These are phyloP conservation scores for Saraca asoca DNA, from an alignment of 331 rosid species.

Conservation along the genomic window DNA sequence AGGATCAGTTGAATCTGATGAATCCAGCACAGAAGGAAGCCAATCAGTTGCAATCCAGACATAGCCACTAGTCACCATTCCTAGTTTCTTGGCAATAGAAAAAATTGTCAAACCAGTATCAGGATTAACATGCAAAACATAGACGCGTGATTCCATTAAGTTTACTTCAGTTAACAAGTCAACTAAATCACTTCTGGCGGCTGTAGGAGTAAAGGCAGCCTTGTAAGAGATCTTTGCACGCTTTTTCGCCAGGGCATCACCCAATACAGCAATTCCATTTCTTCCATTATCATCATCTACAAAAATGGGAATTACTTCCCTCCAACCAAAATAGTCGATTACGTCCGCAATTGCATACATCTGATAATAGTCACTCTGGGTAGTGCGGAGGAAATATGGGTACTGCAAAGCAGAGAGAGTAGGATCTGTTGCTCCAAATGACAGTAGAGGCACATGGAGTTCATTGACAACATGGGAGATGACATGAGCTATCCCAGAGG, in stretches of 20 bases:
- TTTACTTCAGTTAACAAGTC: slow-evolving; percentile 60
- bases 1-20: slow-evolving; percentile 36
- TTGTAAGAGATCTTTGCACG: slow-evolving; percentile 74
- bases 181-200: slow-evolving; percentile 37
- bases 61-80: slow-evolving; percentile 63
- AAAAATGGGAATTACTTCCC: slow-evolving; percentile 76
- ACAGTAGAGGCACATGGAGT: slow-evolving; percentile 80
- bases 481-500: slow-evolving; percentile 78
- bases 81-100: slow-evolving; percentile 55
- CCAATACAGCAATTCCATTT: slow-evolving; percentile 67
- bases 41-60: slow-evolving; percentile 95
- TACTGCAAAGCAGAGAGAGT: slow-evolving; percentile 72
- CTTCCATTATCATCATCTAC: slow-evolving; percentile 87
- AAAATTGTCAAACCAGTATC: slow-evolving; percentile 70
- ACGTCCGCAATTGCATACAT: slow-evolving; percentile 79
- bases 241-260: slow-evolving; percentile 67
- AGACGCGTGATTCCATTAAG: slow-evolving; percentile 86
- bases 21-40: slow-evolving; percentile 82
- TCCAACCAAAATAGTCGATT: slow-evolving; percentile 59
- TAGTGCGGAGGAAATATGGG: slow-evolving; percentile 76
- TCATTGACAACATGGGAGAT: slow-evolving; percentile 77
- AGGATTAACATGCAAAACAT: slow-evolving; percentile 80
- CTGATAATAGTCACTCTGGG: slow-evolving; percentile 72
- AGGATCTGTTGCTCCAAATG: slow-evolving; percentile 87
- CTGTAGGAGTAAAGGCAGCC: slow-evolving; percentile 68